These are phyloP conservation scores for Pythium chondricola DNA, from an alignment of 352 stramenopile genomes.

Conservation along the genomic window DNA sequence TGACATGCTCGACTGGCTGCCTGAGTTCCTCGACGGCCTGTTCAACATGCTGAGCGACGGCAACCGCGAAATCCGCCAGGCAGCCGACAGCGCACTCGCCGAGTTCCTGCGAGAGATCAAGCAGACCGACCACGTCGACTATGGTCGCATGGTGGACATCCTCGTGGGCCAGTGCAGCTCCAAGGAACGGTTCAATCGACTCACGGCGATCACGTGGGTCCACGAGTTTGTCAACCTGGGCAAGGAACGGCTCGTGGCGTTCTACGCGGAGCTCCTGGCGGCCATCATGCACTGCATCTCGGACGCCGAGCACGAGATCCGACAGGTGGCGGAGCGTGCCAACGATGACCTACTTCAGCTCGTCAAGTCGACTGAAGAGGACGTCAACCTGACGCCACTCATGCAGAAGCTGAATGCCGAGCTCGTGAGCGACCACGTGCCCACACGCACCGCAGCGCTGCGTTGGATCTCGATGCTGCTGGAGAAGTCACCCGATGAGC, in stretches of 20 bases:
- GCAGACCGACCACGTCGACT: constrained; percentile 94
- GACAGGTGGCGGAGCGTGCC: constrained; percentile 93
- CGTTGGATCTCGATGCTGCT: constrained; percentile 99
- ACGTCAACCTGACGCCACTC: constrained; percentile 90
- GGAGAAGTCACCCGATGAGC: constrained; percentile 93
- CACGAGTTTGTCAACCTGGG: constrained; percentile 97
- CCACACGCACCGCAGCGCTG: constrained; percentile 92
- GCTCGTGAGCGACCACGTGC: constrained; percentile 94
- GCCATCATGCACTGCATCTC: constrained; percentile 98
- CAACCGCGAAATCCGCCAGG: constrained; percentile 97
- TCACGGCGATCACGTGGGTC: constrained; percentile 98
- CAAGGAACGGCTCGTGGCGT: constrained; percentile 91
- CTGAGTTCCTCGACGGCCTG: constrained; percentile 97
- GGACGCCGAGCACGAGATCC: constrained; percentile 95
- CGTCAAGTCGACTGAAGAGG: constrained; percentile 87
- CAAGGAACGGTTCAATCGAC: constrained; percentile 95
- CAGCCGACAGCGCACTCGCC: constrained; percentile 89
- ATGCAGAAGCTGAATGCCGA: constrained; percentile 94
- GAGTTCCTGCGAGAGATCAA: constrained; percentile 97
- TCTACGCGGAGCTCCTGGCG: constrained; percentile 94
- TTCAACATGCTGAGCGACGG: constrained; percentile 99
- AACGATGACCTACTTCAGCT: constrained; percentile 95
- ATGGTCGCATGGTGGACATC: constrained; percentile 97
- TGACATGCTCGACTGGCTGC: constrained; percentile 97
- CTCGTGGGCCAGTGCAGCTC: constrained; percentile 96